A percentile compares a stretch with the other conserved stretches of the same genome.
Evolutionary conservation across 1,284 basidiomycete species (phyloP).

Genomic region (Cutaneotrichosporon cyanovorans): DNA sequence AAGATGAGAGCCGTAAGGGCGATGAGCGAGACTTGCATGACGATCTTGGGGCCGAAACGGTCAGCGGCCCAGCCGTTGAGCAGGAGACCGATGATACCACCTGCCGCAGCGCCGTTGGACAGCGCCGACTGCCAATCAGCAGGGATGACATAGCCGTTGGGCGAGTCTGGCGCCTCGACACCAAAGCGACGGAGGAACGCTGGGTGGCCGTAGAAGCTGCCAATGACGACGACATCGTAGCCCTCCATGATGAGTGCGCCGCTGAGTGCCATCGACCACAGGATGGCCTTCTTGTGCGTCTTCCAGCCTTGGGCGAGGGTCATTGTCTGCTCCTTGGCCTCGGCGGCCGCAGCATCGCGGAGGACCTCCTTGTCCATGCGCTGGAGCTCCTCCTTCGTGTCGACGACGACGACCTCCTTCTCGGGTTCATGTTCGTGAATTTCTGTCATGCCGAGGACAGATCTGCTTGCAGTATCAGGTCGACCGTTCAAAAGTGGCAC

Average conservation of each 20-base stretch:
- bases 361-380: not conserved
- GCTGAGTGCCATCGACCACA: slow-evolving; percentile 45
- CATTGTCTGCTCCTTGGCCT: slow-evolving; percentile 43
- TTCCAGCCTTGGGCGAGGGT: slow-evolving; percentile 42
- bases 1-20: slow-evolving; percentile 34
- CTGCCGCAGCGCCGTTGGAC: slow-evolving; percentile 14
- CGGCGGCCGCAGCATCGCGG: slow-evolving; percentile 36
- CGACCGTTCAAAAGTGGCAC: too few species aligned
- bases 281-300: slow-evolving; percentile 46
- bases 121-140: slow-evolving; percentile 22
- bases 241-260: slow-evolving; percentile 23
- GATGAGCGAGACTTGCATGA: slow-evolving; percentile 32
- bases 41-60: slow-evolving; percentile 13
- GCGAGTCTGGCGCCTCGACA: not conserved
- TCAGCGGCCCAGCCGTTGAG: slow-evolving; percentile 22
- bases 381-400: not conserved
- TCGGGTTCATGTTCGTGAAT: not conserved
- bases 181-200: slow-evolving; percentile 30
- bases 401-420: not conserved
- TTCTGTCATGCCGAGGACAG: too few species aligned
- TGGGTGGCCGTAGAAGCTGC: slow-evolving; percentile 45
- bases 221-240: slow-evolving; percentile 41
- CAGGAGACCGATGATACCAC: slow-evolving; percentile 13
- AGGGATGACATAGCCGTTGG: slow-evolving; percentile 6
- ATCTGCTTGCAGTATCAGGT: too few species aligned